These are phyloP conservation scores for Petrea volubilis DNA, from an alignment of 257 asterid species.

Conservation along the genomic window DNA sequence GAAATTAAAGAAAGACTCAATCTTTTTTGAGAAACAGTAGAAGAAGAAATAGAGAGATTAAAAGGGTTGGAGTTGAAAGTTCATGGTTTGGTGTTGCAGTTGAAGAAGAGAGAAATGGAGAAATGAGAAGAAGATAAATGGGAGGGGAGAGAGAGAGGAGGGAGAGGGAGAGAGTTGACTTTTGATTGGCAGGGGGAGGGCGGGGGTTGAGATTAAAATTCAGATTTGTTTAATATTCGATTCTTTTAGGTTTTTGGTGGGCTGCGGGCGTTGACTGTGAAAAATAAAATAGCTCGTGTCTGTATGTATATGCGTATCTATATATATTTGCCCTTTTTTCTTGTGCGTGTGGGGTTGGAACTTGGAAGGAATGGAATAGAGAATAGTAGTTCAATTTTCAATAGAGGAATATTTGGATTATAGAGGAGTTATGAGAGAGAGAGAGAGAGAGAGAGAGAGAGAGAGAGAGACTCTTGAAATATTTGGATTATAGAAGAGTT, in stretches of 20 bases:
- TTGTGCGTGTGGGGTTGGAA: conserved; percentile 38
- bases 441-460: background rate
- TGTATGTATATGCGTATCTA: conserved; percentile 8
- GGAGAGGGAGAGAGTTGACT: conserved; percentile 64
- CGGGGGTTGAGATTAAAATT: conserved; percentile 23
- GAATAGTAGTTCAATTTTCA: background rate
- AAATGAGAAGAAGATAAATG: conserved; percentile 25
- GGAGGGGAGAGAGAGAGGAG: conserved; percentile 33
- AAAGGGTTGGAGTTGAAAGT: conserved; percentile 12
- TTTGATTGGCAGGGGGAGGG: conserved; percentile 25
- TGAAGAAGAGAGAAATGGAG: conserved; percentile 25
- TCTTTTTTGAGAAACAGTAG: background rate
- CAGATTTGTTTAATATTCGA: conserved; percentile 31
- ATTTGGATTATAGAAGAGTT: conserved; percentile 22
- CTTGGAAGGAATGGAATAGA: conserved; percentile 30
- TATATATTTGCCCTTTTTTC: background rate
- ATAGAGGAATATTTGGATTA: conserved; percentile 14
- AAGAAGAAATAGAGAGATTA: background rate
- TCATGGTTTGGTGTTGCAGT: conserved; percentile 22
- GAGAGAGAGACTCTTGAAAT: background rate
- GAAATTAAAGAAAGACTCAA: conserved; percentile 1
- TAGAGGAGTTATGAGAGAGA: background rate
- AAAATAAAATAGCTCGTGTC: background rate
- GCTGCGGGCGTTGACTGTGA: conserved; percentile 43
- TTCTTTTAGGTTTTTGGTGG: conserved; percentile 40